phyloP scores from a whole-genome alignment of 2,329 filamentous ascomycete genomes.

The Ophiocordyceps sinensis region DNA sequence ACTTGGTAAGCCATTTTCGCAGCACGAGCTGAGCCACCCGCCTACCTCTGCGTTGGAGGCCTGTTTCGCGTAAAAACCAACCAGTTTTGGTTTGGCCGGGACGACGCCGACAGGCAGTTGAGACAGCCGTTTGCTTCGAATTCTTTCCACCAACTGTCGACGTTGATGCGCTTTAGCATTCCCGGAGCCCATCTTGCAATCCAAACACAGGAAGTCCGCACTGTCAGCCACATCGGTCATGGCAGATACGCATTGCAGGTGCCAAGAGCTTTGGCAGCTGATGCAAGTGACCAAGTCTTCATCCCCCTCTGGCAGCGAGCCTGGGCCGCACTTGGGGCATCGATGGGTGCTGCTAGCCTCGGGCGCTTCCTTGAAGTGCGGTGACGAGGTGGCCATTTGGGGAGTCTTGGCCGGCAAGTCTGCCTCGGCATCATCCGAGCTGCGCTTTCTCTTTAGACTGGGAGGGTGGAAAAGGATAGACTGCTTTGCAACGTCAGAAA shows the following conservation, averaged over 20 bases:
- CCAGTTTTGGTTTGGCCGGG: conserved; percentile 20
- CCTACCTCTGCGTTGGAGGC: conserved; percentile 20
- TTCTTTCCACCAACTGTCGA: conserved; percentile 13
- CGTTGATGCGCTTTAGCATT: conserved; percentile 5
- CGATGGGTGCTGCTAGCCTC: not conserved
- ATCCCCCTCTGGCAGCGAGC: conserved; percentile 1
- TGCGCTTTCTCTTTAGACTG: conserved; percentile 16
- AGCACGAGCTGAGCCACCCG: not conserved
- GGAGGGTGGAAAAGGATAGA: not conserved
- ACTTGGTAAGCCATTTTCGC: not conserved
- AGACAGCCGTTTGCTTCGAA: conserved; percentile 18
- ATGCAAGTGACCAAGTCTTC: conserved; percentile 7
- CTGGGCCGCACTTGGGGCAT: conserved; percentile 7
- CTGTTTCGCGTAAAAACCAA: conserved; percentile 22
- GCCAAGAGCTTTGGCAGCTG: conserved; percentile 10
- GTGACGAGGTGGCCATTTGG: not conserved
- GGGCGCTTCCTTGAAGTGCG: not conserved
- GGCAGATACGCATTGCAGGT: conserved; percentile 9
- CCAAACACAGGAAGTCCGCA: conserved; percentile 7
- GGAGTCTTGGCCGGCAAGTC: conserved; percentile 11
- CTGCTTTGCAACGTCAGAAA: not conserved
- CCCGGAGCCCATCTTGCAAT: conserved; percentile 4
- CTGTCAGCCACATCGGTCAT: conserved; percentile 1
- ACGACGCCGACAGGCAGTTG: conserved; percentile 15
- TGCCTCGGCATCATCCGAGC: conserved; percentile 4